Evolutionary conservation across 148 eudicot species (phyloP).

Genomic region (Simmondsia chinensis): DNA sequence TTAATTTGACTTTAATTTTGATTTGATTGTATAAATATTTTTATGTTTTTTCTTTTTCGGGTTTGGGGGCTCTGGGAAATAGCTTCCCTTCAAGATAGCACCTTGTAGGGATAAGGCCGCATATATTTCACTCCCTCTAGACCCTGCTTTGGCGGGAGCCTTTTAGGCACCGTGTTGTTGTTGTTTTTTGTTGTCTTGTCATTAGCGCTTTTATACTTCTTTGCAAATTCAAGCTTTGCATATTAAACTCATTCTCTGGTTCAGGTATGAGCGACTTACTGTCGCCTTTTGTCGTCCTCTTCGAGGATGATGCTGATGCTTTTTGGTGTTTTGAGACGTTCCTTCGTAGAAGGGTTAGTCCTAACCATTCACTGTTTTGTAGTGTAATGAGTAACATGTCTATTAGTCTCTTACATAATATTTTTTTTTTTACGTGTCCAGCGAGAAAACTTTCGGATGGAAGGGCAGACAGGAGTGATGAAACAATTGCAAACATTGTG

Average conservation of each 20-base stretch:
- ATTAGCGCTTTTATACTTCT: background rate
- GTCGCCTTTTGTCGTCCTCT: slow-evolving; percentile 91
- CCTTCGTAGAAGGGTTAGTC: slow-evolving; percentile 77
- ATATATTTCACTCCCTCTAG: too few relatives aligned
- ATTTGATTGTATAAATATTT: too few relatives aligned
- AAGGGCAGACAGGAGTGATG: slow-evolving; percentile 96
- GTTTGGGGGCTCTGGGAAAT: too few relatives aligned
- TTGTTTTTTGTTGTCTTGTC: background rate
- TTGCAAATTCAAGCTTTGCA: background rate
- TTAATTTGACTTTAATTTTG: too few relatives aligned
- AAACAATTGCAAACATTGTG: slow-evolving; percentile 89
- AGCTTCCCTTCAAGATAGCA: too few relatives aligned
- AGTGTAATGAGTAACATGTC: background rate
- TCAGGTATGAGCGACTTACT: slow-evolving; percentile 96
- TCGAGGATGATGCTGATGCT: slow-evolving; percentile 98
- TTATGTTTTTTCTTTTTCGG: too few relatives aligned
- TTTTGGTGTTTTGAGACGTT: slow-evolving; percentile 99
- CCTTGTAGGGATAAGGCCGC: too few relatives aligned
- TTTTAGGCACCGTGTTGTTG: background rate
- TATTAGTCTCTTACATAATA: slow-evolving; percentile 11
- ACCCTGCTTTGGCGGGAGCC: too few relatives aligned
- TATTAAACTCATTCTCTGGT: slow-evolving; percentile 12
- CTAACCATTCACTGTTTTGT: slow-evolving; percentile 3
- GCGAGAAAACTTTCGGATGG: slow-evolving; percentile 93
- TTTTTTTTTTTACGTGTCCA: slow-evolving; percentile 18